Evolutionary conservation across 495 filamentous ascomycete species (phyloP).

Genomic region (Glonium stellatum): DNA sequence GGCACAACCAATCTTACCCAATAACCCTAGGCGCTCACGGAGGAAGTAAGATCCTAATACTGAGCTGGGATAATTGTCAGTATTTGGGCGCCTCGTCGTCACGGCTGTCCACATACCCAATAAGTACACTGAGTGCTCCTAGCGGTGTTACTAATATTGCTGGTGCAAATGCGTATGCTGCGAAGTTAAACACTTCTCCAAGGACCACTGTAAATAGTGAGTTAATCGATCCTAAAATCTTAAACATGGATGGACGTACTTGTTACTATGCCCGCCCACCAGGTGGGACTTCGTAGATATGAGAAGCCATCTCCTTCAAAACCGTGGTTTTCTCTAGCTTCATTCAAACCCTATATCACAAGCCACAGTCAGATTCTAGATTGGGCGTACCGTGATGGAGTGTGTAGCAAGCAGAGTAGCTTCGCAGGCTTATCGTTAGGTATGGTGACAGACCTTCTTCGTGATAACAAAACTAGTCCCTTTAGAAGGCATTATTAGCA

Average conservation of each 20-base stretch:
- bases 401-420: too few relatives aligned
- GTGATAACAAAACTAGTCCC: conserved; percentile 91
- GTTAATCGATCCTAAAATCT: not conserved
- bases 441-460: conserved; percentile 61
- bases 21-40: conserved; percentile 74
- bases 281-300: conserved; percentile 84
- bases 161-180: conserved; percentile 94
- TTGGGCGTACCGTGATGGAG: too few relatives aligned
- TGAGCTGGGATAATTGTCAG: conserved; percentile 50
- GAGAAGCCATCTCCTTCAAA: conserved; percentile 95
- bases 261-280: conserved; percentile 90
- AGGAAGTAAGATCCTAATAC: conserved; percentile 93
- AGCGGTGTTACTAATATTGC: conserved; percentile 94
- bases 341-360: conserved; percentile 66
- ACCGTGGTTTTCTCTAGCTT: conserved; percentile 81
- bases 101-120: conserved; percentile 51
- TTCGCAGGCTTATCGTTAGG: not conserved
- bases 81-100: conserved; percentile 7
- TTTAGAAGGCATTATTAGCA: conserved; percentile 37
- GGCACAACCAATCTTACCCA: conserved; percentile 92
- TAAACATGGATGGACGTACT: conserved; percentile 44
- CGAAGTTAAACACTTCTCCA: conserved; percentile 93
- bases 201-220: conserved; percentile 58
- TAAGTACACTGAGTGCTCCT: conserved; percentile 86
- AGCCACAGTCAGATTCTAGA: conserved; percentile 5